Evolutionary conservation across 495 filamentous ascomycete genomes (phyloP).

Genomic region (Penicillium riverlandense): DNA sequence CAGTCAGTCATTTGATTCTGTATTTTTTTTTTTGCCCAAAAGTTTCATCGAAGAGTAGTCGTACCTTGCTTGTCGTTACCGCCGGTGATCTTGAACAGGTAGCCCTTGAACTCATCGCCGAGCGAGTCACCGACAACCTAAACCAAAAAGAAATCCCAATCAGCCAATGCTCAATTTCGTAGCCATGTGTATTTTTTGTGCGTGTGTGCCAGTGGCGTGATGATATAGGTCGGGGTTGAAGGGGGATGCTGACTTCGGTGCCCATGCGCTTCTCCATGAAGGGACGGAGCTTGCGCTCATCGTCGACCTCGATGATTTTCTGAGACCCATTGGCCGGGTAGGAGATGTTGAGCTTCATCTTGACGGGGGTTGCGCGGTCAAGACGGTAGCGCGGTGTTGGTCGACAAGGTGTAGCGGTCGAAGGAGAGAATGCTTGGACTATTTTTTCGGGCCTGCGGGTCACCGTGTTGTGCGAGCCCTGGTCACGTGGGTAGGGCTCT

Average conservation of each 20-base stretch:
- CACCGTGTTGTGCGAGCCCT: too few relatives aligned
- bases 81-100: slow-evolving; percentile 84
- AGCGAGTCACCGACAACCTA: slow-evolving; percentile 73
- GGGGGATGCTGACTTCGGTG: slow-evolving; percentile 65
- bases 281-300: slow-evolving; percentile 86
- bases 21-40: neutral
- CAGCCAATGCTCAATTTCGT: slow-evolving; percentile 23
- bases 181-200: slow-evolving; percentile 5
- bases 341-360: slow-evolving; percentile 96
- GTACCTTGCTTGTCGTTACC: slow-evolving; percentile 99
- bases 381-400: slow-evolving; percentile 45
- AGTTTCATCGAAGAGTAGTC: slow-evolving; percentile 4
- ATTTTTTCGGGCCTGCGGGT: too few relatives aligned
- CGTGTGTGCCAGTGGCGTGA: slow-evolving; percentile 2
- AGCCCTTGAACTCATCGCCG: slow-evolving; percentile 98
- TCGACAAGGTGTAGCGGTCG: slow-evolving; percentile 37
- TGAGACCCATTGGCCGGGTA: slow-evolving; percentile 98
- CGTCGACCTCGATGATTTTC: slow-evolving; percentile 97
- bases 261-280: slow-evolving; percentile 96
- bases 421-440: slow-evolving; percentile 10
- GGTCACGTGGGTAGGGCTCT: slow-evolving; percentile 17
- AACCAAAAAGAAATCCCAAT: slow-evolving; percentile 26
- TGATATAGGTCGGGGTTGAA: slow-evolving; percentile 3
- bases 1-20: slow-evolving; percentile 20
- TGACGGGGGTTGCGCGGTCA: slow-evolving; percentile 46